phyloP scores from a whole-genome alignment of 2,329 filamentous ascomycete species.

The Cladosporium sp. region DNA sequence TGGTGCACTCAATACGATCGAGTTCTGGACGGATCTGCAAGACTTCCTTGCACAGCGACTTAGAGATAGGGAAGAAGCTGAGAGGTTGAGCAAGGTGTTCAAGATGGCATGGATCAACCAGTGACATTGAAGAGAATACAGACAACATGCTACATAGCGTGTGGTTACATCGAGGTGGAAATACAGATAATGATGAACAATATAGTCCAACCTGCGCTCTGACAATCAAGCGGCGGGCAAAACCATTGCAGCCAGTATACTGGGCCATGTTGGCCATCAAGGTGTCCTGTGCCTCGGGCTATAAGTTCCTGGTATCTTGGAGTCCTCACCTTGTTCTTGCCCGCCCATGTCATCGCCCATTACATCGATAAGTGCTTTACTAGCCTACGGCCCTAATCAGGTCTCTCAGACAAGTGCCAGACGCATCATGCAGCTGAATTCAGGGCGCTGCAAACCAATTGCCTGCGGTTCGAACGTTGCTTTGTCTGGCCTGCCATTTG shows the following conservation, averaged over 20 bases:
- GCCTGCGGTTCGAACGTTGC: no score
- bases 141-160: background rate
- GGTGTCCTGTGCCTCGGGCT: background rate
- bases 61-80: slow-evolving; percentile 63
- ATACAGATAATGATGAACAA: no score
- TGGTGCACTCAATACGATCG: slow-evolving; percentile 62
- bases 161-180: no score
- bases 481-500: no score
- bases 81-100: slow-evolving; percentile 64
- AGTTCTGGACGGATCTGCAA: slow-evolving; percentile 83
- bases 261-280: background rate
- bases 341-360: background rate
- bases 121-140: slow-evolving; percentile 13
- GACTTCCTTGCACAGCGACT: slow-evolving; percentile 76
- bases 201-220: no score
- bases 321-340: background rate
- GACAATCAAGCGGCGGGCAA: no score
- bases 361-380: no score
- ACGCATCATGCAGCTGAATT: no score
- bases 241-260: no score
- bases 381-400: no score
- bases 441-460: no score
- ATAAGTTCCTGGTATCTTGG: background rate
- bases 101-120: slow-evolving; percentile 61
- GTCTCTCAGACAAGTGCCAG: no score